phyloP scores from a whole-genome alignment of 768 basidiomycete genomes.

The Cystofilobasidium ferigula region DNA sequence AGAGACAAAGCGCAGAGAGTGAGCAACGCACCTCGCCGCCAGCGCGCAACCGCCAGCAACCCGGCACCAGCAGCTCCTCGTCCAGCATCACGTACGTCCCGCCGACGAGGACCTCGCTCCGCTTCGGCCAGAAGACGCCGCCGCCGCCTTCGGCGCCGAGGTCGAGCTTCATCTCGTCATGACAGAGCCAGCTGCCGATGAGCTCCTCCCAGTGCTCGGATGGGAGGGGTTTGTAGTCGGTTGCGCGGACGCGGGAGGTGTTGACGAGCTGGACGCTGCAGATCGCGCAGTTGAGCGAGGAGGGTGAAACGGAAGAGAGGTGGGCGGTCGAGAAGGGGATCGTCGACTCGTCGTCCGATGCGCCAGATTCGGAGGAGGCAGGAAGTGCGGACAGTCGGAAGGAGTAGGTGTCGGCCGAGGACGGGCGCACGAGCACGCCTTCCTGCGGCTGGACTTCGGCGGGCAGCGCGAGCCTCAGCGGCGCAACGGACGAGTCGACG shows the following conservation, averaged over 20 bases:
- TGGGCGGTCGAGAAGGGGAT: slow-evolving; percentile 55
- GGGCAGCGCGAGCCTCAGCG: not conserved
- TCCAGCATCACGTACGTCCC: slow-evolving; percentile 80
- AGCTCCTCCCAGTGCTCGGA: slow-evolving; percentile 97
- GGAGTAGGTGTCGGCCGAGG: slow-evolving; percentile 59
- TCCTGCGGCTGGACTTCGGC: not conserved
- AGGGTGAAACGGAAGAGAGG: slow-evolving; percentile 48
- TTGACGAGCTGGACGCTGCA: slow-evolving; percentile 60
- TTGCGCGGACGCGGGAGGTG: slow-evolving; percentile 4
- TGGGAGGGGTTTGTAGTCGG: slow-evolving; percentile 66
- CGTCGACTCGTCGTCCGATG: too few species aligned
- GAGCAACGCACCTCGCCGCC: slow-evolving; percentile 48
- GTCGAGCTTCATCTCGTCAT: slow-evolving; percentile 76
- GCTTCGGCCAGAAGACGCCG: slow-evolving; percentile 60
- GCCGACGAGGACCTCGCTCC: slow-evolving; percentile 67
- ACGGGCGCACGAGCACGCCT: slow-evolving; percentile 42
- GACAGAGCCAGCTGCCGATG: slow-evolving; percentile 97
- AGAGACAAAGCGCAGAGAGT: slow-evolving; percentile 25
- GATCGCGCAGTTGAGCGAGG: slow-evolving; percentile 62
- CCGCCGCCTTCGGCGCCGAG: slow-evolving; percentile 47
- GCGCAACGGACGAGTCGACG: not conserved
- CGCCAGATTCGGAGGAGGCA: too few species aligned
- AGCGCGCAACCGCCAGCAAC: slow-evolving; percentile 33
- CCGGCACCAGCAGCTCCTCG: slow-evolving; percentile 47
- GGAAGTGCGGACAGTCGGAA: slow-evolving; percentile 43